These are phyloP conservation scores for Leccinum pseudoinsigne DNA, from an alignment of 1,284 basidiomycete genomes.

Conservation along the genomic window DNA sequence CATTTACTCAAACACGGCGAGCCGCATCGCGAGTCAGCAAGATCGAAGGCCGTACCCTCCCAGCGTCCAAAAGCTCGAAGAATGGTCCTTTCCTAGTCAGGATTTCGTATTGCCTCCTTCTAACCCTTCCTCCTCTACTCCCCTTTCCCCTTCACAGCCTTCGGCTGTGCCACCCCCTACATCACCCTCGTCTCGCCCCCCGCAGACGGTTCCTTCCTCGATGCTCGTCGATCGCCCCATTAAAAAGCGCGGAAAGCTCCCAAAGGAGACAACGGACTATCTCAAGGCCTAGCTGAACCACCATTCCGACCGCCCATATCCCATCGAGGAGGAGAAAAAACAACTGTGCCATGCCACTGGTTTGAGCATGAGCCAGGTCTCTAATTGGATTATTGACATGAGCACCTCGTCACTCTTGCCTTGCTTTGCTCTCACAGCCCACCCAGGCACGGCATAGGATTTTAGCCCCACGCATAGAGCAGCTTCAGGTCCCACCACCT, in stretches of 20 bases:
- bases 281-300: conserved; percentile 89
- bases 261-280: conserved; percentile 88
- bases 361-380: conserved; percentile 85
- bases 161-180: conserved; percentile 39
- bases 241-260: conserved; percentile 83
- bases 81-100: conserved; percentile 43
- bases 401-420: conserved; percentile 30
- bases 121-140: conserved; percentile 21
- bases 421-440: conserved; percentile 13
- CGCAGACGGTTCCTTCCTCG: conserved; percentile 50
- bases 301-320: conserved; percentile 88
- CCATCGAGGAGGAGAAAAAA: conserved; percentile 83
- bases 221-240: conserved; percentile 70
- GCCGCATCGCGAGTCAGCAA: conserved; percentile 68
- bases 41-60: conserved; percentile 47
- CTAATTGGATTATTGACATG: conserved; percentile 92
- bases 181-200: conserved; percentile 48
- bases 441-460: conserved; percentile 61
- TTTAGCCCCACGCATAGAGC: conserved; percentile 29
- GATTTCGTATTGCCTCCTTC: conserved; percentile 32
- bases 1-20: conserved; percentile 57
- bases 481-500: conserved; percentile 67
- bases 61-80: conserved; percentile 32
- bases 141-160: conserved; percentile 27
- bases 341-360: conserved; percentile 83